These are phyloP conservation scores for Thalassiosira mediterranea DNA, from an alignment of 352 stramenopile genomes.

Conservation along the genomic window DNA sequence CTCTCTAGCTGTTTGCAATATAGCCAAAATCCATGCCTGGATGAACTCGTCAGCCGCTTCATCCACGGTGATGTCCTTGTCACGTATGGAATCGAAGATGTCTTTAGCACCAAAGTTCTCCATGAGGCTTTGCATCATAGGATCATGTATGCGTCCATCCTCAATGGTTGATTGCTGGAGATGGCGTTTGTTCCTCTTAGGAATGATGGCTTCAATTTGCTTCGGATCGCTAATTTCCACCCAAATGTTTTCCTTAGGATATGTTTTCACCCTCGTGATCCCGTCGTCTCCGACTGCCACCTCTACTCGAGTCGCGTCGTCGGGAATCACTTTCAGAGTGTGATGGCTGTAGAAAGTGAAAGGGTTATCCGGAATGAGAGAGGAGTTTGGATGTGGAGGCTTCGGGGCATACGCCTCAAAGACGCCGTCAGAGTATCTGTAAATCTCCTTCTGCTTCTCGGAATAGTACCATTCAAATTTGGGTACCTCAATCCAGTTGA, in stretches of 20 bases:
- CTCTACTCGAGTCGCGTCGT: slow-evolving; percentile 6
- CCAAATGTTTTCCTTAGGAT: background rate
- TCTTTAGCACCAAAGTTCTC: background rate
- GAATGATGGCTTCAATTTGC: slow-evolving; percentile 4
- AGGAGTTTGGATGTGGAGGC: background rate
- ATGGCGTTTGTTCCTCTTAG: slow-evolving; percentile 16
- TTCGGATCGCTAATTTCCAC: background rate
- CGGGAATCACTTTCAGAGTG: slow-evolving; percentile 16
- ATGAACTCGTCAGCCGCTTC: background rate
- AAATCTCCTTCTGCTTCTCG: background rate
- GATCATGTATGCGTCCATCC: slow-evolving; percentile 8
- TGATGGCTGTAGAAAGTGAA: slow-evolving; percentile 12
- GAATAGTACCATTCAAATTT: slow-evolving; percentile 17
- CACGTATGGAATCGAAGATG: background rate
- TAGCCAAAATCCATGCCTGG: slow-evolving; percentile 8
- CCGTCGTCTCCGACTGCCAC: background rate
- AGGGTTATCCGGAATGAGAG: background rate
- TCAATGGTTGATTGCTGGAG: slow-evolving; percentile 19
- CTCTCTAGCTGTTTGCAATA: slow-evolving; percentile 4
- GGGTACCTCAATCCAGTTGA: slow-evolving; percentile 17
- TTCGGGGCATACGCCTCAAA: slow-evolving; percentile 4
- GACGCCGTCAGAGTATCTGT: slow-evolving; percentile 1
- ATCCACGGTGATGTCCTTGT: background rate
- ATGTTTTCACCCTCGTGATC: background rate
- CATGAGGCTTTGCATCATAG: background rate